Evolutionary conservation across 1,284 basidiomycete species (phyloP).

Genomic region (Malassezia yamatoensis): DNA sequence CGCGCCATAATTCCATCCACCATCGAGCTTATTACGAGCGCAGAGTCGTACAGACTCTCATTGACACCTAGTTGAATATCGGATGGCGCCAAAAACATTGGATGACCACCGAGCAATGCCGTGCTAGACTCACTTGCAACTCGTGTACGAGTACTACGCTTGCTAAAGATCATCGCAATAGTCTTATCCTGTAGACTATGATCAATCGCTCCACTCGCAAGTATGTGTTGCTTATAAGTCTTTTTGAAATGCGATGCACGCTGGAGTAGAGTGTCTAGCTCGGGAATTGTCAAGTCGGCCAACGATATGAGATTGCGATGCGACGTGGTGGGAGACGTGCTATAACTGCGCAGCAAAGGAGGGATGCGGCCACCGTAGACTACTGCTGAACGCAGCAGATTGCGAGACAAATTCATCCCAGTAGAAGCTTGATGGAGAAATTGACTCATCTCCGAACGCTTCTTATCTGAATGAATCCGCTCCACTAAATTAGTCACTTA

Average conservation of each 20-base stretch:
- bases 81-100: conserved; percentile 77
- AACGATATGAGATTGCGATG: conserved; percentile 58
- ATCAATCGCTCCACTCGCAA: conserved; percentile 21
- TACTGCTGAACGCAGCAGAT: too few relatives aligned
- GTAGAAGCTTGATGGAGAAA: background rate
- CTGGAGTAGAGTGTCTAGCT: conserved; percentile 59
- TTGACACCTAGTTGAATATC: conserved; percentile 97
- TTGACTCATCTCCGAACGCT: background rate
- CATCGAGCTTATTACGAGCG: conserved; percentile 76
- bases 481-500: background rate
- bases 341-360: background rate
- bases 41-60: conserved; percentile 73
- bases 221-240: conserved; percentile 23
- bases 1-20: conserved; percentile 94
- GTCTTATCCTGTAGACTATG: conserved; percentile 66
- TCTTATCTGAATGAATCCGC: background rate
- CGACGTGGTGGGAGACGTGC: background rate
- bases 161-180: conserved; percentile 80
- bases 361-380: background rate
- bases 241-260: conserved; percentile 61
- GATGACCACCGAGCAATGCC: conserved; percentile 56
- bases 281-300: conserved; percentile 64
- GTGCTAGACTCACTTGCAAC: conserved; percentile 67
- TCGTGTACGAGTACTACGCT: conserved; percentile 84
- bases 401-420: too few relatives aligned